phyloP scores from a whole-genome alignment of 75 land plant genomes.

The Selaginella moellendorffii region DNA sequence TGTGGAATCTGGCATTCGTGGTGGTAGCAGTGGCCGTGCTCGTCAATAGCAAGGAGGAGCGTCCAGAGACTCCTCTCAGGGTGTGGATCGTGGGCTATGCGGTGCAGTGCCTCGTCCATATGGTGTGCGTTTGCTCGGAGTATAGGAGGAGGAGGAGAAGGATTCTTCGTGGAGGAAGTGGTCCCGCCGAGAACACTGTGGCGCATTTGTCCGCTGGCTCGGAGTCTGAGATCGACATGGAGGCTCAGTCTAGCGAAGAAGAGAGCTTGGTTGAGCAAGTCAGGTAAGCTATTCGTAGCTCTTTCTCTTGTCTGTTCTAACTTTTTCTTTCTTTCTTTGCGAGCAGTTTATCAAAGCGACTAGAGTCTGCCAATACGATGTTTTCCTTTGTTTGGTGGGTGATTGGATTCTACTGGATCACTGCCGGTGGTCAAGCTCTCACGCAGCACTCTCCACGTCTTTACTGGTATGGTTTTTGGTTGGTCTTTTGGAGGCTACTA shows the following conservation, averaged over 20 bases:
- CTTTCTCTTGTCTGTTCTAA: background rate
- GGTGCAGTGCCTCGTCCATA: conserved; percentile 2
- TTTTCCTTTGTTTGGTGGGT: conserved; percentile 86
- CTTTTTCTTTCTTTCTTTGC: background rate
- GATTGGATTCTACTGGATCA: conserved; percentile 69
- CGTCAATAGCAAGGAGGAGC: background rate
- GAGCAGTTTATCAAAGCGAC: conserved; percentile 34
- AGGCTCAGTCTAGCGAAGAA: background rate
- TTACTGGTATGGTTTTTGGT: conserved; percentile 37
- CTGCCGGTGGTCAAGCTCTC: conserved; percentile 43
- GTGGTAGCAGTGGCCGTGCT: background rate
- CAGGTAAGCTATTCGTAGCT: background rate
- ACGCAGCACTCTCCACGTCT: conserved; percentile 42
- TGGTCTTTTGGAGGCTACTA: background rate
- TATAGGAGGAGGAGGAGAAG: background rate
- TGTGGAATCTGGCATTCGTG: conserved; percentile 8
- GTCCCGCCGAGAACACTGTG: too few relatives aligned
- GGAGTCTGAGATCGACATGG: background rate
- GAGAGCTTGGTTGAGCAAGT: background rate
- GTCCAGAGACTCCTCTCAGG: conserved; percentile 1
- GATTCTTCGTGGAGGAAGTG: background rate
- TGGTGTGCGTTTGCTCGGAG: conserved; percentile 9
- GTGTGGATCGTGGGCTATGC: background rate
- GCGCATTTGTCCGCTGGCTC: too few relatives aligned
- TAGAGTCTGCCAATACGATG: conserved; percentile 82